A percentile compares a stretch with the other conserved stretches of the same genome.
Conservation (phyloP, 306 rosid species). For the Argentina anserina region DNA sequence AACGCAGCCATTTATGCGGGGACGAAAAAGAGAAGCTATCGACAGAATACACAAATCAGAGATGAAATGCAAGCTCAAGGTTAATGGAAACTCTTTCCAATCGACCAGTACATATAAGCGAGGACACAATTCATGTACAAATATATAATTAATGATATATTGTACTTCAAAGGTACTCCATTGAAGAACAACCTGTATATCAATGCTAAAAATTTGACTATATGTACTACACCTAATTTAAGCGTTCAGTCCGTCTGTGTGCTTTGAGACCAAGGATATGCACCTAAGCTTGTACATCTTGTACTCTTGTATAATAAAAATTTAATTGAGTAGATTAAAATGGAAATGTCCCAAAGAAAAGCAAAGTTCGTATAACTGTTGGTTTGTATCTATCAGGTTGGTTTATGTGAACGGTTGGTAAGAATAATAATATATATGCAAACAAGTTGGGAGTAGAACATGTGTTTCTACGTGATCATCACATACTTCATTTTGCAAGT, state of each 20-base stretch:
- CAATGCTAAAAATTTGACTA: conserved; percentile 25
- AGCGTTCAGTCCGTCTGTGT: conserved; percentile 22
- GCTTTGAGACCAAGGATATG: conserved; percentile 41
- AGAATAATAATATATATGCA: not conserved
- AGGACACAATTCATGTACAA: not conserved
- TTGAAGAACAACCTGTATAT: conserved; percentile 30
- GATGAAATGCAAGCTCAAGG: not conserved
- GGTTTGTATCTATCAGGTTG: conserved; percentile 40
- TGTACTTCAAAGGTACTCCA: conserved; percentile 62
- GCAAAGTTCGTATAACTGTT: conserved; percentile 24
- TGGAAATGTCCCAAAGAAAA: conserved; percentile 2
- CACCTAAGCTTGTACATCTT: conserved; percentile 26
- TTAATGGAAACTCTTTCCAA: conserved; percentile 22
- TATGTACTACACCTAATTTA: not conserved
- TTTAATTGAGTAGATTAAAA: conserved; percentile 4
- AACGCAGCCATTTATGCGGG: conserved; percentile 36
- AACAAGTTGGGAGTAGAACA: not conserved
- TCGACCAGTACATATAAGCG: conserved; percentile 17
- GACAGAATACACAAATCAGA: not conserved
- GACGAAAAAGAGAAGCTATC: conserved; percentile 6
- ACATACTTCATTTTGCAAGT: not conserved
- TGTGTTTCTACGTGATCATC: not conserved
- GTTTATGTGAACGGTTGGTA: conserved; percentile 35
- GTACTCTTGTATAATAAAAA: conserved; percentile 15
- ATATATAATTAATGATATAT: not conserved